Percentiles rank a stretch among this genome's conserved stretches.
phyloP scores from a whole-genome alignment of 495 filamentous ascomycete species.

The Talaromyces ruber region DNA sequence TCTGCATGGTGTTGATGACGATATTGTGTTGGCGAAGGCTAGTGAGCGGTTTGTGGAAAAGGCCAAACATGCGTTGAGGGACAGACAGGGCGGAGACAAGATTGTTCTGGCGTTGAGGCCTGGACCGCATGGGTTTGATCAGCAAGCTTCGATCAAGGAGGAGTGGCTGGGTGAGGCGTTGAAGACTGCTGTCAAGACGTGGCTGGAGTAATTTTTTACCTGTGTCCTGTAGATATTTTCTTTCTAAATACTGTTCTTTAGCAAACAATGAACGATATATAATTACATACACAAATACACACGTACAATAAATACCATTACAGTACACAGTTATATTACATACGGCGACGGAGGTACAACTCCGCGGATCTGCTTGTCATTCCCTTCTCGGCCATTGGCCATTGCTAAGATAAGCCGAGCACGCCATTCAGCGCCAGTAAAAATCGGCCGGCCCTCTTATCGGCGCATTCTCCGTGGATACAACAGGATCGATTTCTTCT shows the following conservation, averaged over 20 bases:
- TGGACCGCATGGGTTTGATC: constrained; percentile 25
- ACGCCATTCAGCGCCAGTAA: background rate
- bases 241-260: background rate
- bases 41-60: constrained; percentile 18
- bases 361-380: background rate
- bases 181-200: constrained; percentile 10
- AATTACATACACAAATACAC: too few species aligned
- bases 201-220: constrained; percentile 20
- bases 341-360: background rate
- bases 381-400: background rate
- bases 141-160: constrained; percentile 8
- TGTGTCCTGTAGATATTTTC: background rate
- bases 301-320: too few species aligned
- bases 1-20: constrained; percentile 18
- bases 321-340: background rate
- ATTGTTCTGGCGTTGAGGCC: constrained; percentile 15
- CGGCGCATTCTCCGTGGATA: too few species aligned
- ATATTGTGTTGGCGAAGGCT: constrained; percentile 12
- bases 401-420: background rate
- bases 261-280: background rate
- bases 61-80: constrained; percentile 11
- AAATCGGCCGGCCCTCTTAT: background rate
- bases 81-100: constrained; percentile 9
- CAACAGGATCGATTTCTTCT: background rate
- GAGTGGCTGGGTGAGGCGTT: constrained; percentile 14